phyloP scores from a whole-genome alignment of 768 basidiomycete genomes.

The Mycena alexandri region DNA sequence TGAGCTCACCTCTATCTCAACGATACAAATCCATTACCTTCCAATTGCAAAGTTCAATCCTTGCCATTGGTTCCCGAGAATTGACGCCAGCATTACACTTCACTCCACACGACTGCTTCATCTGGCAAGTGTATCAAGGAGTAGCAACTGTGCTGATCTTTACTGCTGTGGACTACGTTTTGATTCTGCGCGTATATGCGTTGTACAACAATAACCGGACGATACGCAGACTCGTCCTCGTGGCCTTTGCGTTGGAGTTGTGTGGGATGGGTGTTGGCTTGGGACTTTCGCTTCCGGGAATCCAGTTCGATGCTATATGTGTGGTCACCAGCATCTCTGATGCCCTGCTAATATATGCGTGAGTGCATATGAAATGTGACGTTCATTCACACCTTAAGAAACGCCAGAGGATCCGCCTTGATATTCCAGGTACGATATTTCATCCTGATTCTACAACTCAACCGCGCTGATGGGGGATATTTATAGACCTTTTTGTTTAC shows the following conservation, averaged over 20 bases:
- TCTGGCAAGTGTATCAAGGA: constrained; percentile 59
- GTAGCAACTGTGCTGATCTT: constrained; percentile 48
- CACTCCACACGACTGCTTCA: constrained; percentile 55
- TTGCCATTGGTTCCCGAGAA: constrained; percentile 50
- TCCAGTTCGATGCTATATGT: constrained; percentile 52
- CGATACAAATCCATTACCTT: not conserved
- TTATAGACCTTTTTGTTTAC: constrained; percentile 48
- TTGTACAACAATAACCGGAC: constrained; percentile 53
- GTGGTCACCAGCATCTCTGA: constrained; percentile 45
- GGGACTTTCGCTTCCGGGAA: constrained; percentile 45
- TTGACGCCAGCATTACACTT: constrained; percentile 52
- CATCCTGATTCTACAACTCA: too few species aligned
- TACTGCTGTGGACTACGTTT: constrained; percentile 51
- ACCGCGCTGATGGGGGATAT: too few species aligned
- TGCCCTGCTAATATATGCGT: constrained; percentile 51
- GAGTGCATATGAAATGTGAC: constrained; percentile 18
- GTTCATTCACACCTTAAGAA: not conserved
- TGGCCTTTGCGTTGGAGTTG: constrained; percentile 48
- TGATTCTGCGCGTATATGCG: constrained; percentile 57
- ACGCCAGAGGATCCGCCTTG: constrained; percentile 45
- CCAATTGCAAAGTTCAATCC: constrained; percentile 43
- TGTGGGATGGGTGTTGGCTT: constrained; percentile 48
- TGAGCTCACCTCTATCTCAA: constrained; percentile 34
- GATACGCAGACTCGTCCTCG: constrained; percentile 43
- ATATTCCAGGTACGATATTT: constrained; percentile 46